These are phyloP conservation scores for Trifolium repens DNA, from an alignment of 306 rosid genomes.

Conservation along the genomic window DNA sequence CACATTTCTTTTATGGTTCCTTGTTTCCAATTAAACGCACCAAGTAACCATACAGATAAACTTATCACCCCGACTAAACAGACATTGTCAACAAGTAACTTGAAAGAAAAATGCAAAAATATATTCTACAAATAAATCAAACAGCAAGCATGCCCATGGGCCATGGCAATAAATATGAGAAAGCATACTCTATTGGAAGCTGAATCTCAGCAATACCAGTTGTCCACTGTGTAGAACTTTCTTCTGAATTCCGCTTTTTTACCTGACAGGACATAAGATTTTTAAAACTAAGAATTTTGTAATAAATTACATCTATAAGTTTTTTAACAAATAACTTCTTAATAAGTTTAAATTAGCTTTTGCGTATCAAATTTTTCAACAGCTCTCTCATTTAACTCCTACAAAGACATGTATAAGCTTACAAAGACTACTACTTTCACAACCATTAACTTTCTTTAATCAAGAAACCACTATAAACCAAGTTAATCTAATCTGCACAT, in stretches of 20 bases:
- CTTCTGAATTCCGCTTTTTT: conserved; percentile 88
- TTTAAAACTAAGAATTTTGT: not conserved
- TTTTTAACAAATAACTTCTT: not conserved
- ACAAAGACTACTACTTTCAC: not conserved
- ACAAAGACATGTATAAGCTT: not conserved
- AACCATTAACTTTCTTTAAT: not conserved
- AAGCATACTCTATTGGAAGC: conserved; percentile 93
- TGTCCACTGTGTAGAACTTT: conserved; percentile 99
- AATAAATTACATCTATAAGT: not conserved
- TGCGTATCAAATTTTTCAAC: not conserved
- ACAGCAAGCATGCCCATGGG: not conserved
- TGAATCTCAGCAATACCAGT: conserved; percentile 98
- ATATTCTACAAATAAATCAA: conserved; percentile 17
- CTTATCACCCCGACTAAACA: conserved; percentile 17
- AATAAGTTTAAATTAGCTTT: not conserved
- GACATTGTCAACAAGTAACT: not conserved
- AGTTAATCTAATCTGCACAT: no score
- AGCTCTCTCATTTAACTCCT: not conserved
- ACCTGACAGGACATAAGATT: conserved; percentile 59
- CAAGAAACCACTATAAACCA: not conserved
- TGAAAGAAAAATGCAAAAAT: not conserved
- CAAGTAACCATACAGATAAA: conserved; percentile 4
- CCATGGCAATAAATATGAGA: conserved; percentile 16
- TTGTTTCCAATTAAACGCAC: conserved; percentile 24
- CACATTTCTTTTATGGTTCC: not conserved